Evolutionary conservation across 805 yeast species (phyloP), one percentile per base, ranked within the genome.

Genomic region (Saccharomycopsis sp.): DNA sequence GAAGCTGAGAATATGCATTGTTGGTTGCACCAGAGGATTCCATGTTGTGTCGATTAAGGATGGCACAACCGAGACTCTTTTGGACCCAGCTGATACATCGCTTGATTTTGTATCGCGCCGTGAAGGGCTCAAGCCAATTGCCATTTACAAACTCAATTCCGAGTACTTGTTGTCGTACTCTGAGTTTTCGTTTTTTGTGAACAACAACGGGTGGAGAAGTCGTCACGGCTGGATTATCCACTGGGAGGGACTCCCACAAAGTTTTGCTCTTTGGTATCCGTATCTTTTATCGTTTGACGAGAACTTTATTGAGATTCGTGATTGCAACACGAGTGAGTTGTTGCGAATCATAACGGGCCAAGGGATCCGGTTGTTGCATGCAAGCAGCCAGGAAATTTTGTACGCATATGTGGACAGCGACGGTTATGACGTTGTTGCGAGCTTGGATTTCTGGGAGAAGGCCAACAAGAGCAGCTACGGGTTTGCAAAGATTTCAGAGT

Each of bases 71-170:
- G 96, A 92, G 61, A 77, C 92, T 7, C 71, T 92, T 38, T 67
- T 92, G 52, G 97, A 92, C 62, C 96, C 95, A n/a, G 98, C 97
- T 0, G 98, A 92, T 56, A 94, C 97, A 0, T 86, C 96, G 15
- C 68, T 92, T 40, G 98, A 92, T 55, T 92, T 92, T 65, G 96
- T 92, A 10, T 84, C 77, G 43, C 83, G 75, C 46, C 68, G 81
- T 45, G 95, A 86, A 58, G 75, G 77, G 2, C 70, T 89, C 46
- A 83, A 84, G 53, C 98, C 98, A 15, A 73, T 87, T 59, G 87
- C 94, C 4, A 86, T 92, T 45, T 94, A 89, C 58, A 73, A 95
- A 47, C 77, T 92, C 43, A 92, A 89, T 44, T 77, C 80, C 41
- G 92, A 88, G 62, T 92, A 89, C 57, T 63, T 92, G 53, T 70